Evolutionary conservation across 2,329 filamentous ascomycete genomes (phyloP), one percentile per base, ranked within the genome.

Genomic region (Botryotinia convoluta): DNA sequence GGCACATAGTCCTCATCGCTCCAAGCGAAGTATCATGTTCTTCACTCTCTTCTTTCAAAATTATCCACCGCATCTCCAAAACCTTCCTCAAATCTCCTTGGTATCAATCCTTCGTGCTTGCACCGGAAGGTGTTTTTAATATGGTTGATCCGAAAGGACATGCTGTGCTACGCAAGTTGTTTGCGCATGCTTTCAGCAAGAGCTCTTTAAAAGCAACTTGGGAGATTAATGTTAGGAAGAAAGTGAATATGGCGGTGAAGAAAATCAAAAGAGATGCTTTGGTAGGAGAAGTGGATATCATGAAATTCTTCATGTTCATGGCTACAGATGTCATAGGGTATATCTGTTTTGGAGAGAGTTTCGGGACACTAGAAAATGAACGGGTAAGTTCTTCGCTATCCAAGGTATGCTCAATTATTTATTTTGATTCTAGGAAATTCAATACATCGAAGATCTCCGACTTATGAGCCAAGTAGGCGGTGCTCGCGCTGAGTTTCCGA

Each of bases 271-370:
- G 82, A 84, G 74, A 72, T 82, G 75, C 77, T 45, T 65, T 63
- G 32, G 69, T 26, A 76, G 82, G 84, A 0, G 79, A 74, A 0
- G 82, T 80, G 0, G 86, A 90, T 74, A 79, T 89, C 0, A 82
- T 83, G 73, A 87, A 87, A 72, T 89, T 87, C 87, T 86, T 83
- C 81, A 78, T 84, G 9, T 87, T 87, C 70, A 84, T 88, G 82
- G 80, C 86, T 0, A 87, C 86, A 0, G 88, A 90, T 76, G 79
- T 87, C 0, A 86, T 89, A 68, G 86, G 84, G 0, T 83, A 88
- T 69, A 78, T 90, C 9, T 84, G 81, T 1, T 89, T 90, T 78
- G 87, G 87, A 0, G 84, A 88, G n/a, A 86, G 86, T 0, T 89
- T 89, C 73, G 79, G 80, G 0, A 85, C 86, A 81, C 78, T 90